Evolutionary conservation across 2,329 filamentous ascomycete genomes (phyloP).

Genomic region (Stachybotrys elegans): DNA sequence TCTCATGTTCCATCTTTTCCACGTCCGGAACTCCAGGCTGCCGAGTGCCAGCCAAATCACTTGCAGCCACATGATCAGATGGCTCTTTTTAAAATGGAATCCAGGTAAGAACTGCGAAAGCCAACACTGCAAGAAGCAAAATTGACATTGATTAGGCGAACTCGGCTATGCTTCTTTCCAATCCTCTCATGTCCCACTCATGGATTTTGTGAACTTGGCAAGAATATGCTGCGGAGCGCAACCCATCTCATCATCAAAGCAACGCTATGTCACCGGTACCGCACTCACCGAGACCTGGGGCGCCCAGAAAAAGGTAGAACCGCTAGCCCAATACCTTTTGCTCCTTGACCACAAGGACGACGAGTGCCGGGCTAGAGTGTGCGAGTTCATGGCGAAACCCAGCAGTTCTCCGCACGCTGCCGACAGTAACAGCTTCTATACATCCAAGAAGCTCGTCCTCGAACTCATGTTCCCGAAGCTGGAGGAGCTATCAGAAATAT

Average conservation of each 20-base stretch:
- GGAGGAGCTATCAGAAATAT: conserved; percentile 41
- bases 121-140: not conserved
- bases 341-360: conserved; percentile 34
- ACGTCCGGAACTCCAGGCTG: conserved; percentile 60
- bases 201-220: conserved; percentile 65
- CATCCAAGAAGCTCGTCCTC: conserved; percentile 45
- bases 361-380: not conserved
- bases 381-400: conserved; percentile 4
- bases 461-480: conserved; percentile 51
- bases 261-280: conserved; percentile 38
- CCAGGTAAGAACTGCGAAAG: conserved; percentile 52
- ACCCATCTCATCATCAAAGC: conserved; percentile 21
- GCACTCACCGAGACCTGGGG: conserved; percentile 44
- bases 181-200: conserved; percentile 57
- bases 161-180: conserved; percentile 60
- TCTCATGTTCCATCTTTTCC: conserved; percentile 66
- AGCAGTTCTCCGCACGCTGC: conserved; percentile 15
- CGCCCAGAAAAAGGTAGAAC: conserved; percentile 34
- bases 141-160: conserved; percentile 47
- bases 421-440: conserved; percentile 28
- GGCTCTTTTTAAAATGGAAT: conserved; percentile 79
- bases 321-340: conserved; percentile 49
- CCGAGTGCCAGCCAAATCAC: conserved; percentile 64
- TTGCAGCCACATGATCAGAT: conserved; percentile 69
- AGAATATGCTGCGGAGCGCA: conserved; percentile 58